These are phyloP conservation scores for Sanguinoderma infundibulare DNA, from an alignment of 1,284 basidiomycete species.

Conservation along the genomic window DNA sequence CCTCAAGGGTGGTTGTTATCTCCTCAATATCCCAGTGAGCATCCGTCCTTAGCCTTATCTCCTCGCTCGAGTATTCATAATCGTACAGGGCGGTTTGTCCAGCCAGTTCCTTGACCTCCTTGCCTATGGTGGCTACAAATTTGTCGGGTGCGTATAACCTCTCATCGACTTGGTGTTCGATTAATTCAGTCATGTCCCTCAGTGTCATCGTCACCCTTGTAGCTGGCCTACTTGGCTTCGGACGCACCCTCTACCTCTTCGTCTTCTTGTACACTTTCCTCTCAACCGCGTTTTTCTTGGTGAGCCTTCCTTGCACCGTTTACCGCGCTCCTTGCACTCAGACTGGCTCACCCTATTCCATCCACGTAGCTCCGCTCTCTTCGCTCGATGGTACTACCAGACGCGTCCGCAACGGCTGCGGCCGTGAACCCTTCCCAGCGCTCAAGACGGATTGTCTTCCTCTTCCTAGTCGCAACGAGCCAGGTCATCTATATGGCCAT, in stretches of 20 bases:
- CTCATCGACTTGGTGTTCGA: not conserved
- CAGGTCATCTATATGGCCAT: conserved; percentile 87
- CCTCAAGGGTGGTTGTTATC: conserved; percentile 90
- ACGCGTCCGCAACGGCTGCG: conserved; percentile 51
- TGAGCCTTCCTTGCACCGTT: conserved; percentile 45
- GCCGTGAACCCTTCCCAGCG: conserved; percentile 80
- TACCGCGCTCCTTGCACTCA: not conserved
- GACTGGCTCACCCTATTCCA: not conserved
- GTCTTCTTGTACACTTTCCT: conserved; percentile 86
- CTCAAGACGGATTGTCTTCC: conserved; percentile 81
- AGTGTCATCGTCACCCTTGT: conserved; percentile 78
- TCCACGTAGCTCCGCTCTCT: conserved; percentile 88
- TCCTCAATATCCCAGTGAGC: conserved; percentile 47
- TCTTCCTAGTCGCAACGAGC: conserved; percentile 79
- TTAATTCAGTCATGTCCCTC: not conserved
- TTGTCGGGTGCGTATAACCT: conserved; percentile 75
- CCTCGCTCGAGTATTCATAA: not conserved
- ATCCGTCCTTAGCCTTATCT: not conserved
- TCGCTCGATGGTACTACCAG: conserved; percentile 87
- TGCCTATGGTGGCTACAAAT: conserved; percentile 96
- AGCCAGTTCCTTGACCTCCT: conserved; percentile 75
- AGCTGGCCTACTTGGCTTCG: conserved; percentile 62
- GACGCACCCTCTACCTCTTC: conserved; percentile 67
- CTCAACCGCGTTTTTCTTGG: conserved; percentile 94
- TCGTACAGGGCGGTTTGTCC: conserved; percentile 48